Evolutionary conservation across 2,329 filamentous ascomycete genomes (phyloP).

Genomic region (Whalleya microplaca): DNA sequence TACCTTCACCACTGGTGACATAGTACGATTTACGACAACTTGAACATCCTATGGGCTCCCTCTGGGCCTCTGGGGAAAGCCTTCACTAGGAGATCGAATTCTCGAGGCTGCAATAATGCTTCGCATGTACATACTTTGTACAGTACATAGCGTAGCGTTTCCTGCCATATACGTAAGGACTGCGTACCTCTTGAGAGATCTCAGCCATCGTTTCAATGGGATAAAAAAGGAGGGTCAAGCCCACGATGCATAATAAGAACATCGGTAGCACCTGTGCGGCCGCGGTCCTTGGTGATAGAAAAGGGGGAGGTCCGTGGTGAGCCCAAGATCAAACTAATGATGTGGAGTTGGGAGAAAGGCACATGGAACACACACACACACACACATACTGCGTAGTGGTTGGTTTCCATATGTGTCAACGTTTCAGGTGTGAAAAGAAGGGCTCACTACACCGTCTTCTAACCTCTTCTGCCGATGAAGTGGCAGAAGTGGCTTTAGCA

Average conservation of each 20-base stretch:
- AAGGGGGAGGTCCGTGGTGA: conserved; percentile 17
- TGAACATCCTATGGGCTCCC: conserved; percentile 12
- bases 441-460: neutral
- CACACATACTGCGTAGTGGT: neutral
- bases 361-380: too few species aligned
- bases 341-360: neutral
- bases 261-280: conserved; percentile 22
- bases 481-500: neutral
- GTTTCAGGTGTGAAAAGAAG: neutral
- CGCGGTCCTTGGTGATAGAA: conserved; percentile 8
- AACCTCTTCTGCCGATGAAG: too few species aligned
- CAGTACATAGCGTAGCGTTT: too few species aligned
- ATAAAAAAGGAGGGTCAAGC: neutral
- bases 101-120: neutral
- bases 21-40: conserved; percentile 11
- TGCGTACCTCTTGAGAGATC: neutral
- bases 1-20: conserved; percentile 3
- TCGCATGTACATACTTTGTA: too few species aligned
- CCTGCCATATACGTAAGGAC: too few species aligned
- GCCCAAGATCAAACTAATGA: neutral
- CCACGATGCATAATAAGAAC: conserved; percentile 7
- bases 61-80: too few species aligned
- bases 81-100: too few species aligned
- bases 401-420: neutral
- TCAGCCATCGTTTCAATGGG: neutral